Conservation (phyloP, 208 protist genomes). For the Herpetomonas tarakana region DNA sequence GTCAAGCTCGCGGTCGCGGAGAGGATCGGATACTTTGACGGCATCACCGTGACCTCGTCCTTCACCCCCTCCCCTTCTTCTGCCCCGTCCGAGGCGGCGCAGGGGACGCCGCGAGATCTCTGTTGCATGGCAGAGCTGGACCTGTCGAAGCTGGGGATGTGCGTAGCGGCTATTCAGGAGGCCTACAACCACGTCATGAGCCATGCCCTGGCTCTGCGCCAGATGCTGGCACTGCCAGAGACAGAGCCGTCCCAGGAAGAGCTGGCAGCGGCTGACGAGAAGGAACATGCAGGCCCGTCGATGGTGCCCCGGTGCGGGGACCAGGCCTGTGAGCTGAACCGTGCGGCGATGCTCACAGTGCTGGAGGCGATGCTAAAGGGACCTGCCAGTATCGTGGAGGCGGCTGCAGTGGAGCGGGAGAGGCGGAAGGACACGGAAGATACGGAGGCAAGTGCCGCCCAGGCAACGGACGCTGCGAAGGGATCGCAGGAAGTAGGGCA, state of each 20-base stretch:
- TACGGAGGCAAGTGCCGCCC: too few relatives aligned
- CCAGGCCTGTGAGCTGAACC: background rate
- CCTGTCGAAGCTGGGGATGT: conserved; percentile 31
- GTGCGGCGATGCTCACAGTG: conserved; percentile 12
- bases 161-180: conserved; percentile 52
- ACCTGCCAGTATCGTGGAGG: conserved; percentile 23
- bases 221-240: conserved; percentile 18
- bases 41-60: conserved; percentile 32
- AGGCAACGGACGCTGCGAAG: too few relatives aligned
- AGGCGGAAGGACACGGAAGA: too few relatives aligned
- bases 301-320: background rate
- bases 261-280: background rate
- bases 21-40: conserved; percentile 63
- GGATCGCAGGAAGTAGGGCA: too few relatives aligned
- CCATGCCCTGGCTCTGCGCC: conserved; percentile 33
- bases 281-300: background rate
- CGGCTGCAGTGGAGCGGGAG: conserved; percentile 8
- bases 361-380: conserved; percentile 23
- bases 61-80: conserved; percentile 12
- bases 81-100: too few relatives aligned
- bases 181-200: conserved; percentile 49
- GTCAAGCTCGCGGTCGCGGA: conserved; percentile 63
- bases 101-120: background rate
- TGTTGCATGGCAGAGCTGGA: conserved; percentile 19
- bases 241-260: background rate